phyloP scores from a whole-genome alignment of 2,329 filamentous ascomycete species.

The Tolypocladium endophyticum region DNA sequence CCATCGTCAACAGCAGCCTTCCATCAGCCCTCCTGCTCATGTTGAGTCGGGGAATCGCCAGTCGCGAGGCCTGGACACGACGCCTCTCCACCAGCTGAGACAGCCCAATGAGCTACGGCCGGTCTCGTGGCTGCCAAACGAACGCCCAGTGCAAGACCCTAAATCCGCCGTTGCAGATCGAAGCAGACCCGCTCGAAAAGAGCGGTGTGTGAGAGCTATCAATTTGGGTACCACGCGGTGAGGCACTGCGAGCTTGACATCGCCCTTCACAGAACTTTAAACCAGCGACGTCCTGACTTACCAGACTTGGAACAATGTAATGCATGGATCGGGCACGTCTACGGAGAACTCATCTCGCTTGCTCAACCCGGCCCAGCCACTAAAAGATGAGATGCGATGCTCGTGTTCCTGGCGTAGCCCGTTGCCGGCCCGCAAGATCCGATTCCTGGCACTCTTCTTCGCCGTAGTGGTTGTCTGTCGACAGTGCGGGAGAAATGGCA shows the following conservation, averaged over 20 bases:
- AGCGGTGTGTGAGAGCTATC: not conserved
- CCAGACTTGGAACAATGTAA: not conserved
- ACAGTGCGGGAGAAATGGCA: not conserved
- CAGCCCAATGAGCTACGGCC: not conserved
- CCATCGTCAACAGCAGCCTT: not conserved
- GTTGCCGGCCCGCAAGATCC: not conserved
- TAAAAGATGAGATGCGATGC: not conserved
- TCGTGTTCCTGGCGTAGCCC: not conserved
- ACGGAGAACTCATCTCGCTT: not conserved
- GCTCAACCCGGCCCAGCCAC: not conserved
- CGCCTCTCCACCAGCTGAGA: not conserved
- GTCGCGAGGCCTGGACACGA: no score
- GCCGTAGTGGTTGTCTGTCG: not conserved
- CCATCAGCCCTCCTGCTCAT: not conserved
- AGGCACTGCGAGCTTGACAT: not conserved
- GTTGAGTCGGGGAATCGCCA: not conserved
- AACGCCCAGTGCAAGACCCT: not conserved
- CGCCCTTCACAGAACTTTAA: not conserved
- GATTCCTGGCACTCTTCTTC: not conserved
- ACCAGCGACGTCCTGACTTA: not conserved
- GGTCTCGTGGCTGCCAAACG: not conserved
- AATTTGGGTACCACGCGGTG: not conserved
- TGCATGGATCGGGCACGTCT: not conserved
- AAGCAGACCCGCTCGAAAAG: not conserved
- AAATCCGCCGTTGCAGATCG: not conserved